Conservation (phyloP, 129 eudicot species). For the Pulicaria dysenterica region DNA sequence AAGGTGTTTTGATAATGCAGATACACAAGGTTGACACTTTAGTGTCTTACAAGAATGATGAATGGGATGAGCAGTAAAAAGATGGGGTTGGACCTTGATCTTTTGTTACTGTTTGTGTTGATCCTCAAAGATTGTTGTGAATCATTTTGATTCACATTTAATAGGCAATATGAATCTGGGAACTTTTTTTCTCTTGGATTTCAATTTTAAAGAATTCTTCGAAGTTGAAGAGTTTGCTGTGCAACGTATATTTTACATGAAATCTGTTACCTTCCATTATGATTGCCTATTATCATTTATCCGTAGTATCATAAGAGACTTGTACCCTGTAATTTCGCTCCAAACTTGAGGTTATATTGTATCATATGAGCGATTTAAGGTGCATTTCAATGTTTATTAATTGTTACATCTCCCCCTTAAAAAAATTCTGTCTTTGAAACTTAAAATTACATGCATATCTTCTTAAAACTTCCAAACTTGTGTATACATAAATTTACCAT, state of each 20-base stretch:
- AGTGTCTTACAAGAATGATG: conserved; percentile 95
- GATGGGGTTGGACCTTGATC: neutral
- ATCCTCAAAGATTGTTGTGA: conserved; percentile 38
- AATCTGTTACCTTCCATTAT: neutral
- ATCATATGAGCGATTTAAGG: too few relatives aligned
- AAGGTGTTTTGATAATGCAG: conserved; percentile 56
- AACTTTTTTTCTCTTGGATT: conserved; percentile 7
- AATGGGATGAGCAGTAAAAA: conserved; percentile 79
- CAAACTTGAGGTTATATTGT: neutral
- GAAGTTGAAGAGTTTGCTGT: conserved; percentile 20
- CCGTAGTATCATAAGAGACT: too few relatives aligned
- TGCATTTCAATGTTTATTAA: too few relatives aligned
- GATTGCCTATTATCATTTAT: too few relatives aligned
- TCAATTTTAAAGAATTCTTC: neutral
- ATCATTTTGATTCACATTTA: conserved; percentile 70
- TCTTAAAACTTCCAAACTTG: too few relatives aligned
- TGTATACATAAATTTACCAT: too few relatives aligned
- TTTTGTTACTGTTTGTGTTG: conserved; percentile 24
- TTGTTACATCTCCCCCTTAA: too few relatives aligned
- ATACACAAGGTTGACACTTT: conserved; percentile 98
- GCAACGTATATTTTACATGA: neutral
- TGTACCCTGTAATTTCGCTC: neutral
- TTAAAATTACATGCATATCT: too few relatives aligned
- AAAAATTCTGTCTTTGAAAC: too few relatives aligned
- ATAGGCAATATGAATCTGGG: conserved; percentile 23